A percentile compares a stretch with the other conserved stretches of the same genome.
Evolutionary conservation across 2,329 filamentous ascomycete genomes (phyloP).

Genomic region (Penicillium psychrosexuale): DNA sequence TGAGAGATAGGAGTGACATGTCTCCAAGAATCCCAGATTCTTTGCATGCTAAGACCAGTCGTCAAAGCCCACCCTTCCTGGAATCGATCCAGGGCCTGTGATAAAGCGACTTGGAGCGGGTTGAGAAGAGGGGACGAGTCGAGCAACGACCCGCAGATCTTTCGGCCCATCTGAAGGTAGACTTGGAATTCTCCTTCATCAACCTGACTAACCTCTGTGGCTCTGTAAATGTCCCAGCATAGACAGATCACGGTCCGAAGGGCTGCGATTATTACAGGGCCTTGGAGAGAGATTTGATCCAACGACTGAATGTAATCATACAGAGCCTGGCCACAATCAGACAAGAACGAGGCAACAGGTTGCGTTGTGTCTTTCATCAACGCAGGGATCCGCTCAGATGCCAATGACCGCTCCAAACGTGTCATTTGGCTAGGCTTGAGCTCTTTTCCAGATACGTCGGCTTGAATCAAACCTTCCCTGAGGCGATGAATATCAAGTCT

Average conservation of each 20-base stretch:
- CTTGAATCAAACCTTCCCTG: constrained; percentile 31
- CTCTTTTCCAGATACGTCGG: constrained; percentile 31
- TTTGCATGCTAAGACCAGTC: constrained; percentile 76
- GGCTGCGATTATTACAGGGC: constrained; percentile 24
- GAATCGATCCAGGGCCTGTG: constrained; percentile 53
- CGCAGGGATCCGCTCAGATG: constrained; percentile 38
- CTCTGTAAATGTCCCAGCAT: constrained; percentile 49
- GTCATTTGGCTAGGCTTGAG: constrained; percentile 45
- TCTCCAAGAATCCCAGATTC: constrained; percentile 69
- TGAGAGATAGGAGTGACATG: constrained; percentile 52
- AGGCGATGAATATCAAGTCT: constrained; percentile 37
- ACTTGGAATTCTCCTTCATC: constrained; percentile 55
- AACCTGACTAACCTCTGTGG: constrained; percentile 43
- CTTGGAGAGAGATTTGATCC: constrained; percentile 26
- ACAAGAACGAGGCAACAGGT: constrained; percentile 39
- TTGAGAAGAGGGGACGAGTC: constrained; percentile 25
- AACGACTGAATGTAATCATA: constrained; percentile 35
- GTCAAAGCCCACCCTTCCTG: constrained; percentile 67
- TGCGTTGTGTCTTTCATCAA: constrained; percentile 44
- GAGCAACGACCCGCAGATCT: constrained; percentile 34
- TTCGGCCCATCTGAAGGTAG: constrained; percentile 47
- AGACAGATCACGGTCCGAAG: constrained; percentile 40
- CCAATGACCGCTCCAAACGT: constrained; percentile 41
- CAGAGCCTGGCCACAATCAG: constrained; percentile 36
- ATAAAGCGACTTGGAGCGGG: constrained; percentile 30